Percentiles rank a stretch among this genome's conserved stretches.
These are phyloP conservation scores for Coprinellus micaceus DNA, from an alignment of 768 basidiomycete species.

Conservation along the genomic window DNA sequence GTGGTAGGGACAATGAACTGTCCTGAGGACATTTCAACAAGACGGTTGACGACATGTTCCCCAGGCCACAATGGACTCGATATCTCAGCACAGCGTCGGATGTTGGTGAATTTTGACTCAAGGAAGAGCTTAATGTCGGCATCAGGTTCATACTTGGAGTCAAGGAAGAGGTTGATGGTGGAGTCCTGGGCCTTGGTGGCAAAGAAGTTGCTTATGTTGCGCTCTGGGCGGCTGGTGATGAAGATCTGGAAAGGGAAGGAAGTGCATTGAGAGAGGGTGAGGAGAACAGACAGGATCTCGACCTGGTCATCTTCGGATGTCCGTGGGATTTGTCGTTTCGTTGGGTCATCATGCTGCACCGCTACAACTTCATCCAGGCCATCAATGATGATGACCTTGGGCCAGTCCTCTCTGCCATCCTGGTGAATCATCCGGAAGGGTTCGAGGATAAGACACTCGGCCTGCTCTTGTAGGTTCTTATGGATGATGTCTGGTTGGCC, in stretches of 20 bases:
- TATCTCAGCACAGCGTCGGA: constrained; percentile 2
- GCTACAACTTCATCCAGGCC: constrained; percentile 11
- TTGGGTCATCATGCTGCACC: background rate
- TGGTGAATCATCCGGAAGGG: too few relatives aligned
- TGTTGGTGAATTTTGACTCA: background rate
- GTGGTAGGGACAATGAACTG: constrained; percentile 17
- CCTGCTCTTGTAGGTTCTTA: background rate
- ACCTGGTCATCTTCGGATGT: background rate
- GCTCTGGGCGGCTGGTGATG: constrained; percentile 7
- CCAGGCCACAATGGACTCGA: background rate
- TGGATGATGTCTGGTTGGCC: background rate
- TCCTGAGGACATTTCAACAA: constrained; percentile 6
- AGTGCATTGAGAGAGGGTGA: background rate
- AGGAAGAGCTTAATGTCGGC: constrained; percentile 1
- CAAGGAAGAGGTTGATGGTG: background rate
- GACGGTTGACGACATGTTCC: background rate
- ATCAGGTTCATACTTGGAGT: background rate
- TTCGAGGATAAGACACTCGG: too few relatives aligned
- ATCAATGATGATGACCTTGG: constrained; percentile 8
- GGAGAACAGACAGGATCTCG: constrained; percentile 6
- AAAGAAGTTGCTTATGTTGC: background rate
- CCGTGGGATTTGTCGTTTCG: background rate
- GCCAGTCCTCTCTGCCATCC: background rate
- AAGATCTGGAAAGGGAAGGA: background rate
- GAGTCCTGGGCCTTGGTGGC: background rate